Base-by-base conservation (phyloP, 345 rosid species). In the Dipteronia dyeriana region DNA sequence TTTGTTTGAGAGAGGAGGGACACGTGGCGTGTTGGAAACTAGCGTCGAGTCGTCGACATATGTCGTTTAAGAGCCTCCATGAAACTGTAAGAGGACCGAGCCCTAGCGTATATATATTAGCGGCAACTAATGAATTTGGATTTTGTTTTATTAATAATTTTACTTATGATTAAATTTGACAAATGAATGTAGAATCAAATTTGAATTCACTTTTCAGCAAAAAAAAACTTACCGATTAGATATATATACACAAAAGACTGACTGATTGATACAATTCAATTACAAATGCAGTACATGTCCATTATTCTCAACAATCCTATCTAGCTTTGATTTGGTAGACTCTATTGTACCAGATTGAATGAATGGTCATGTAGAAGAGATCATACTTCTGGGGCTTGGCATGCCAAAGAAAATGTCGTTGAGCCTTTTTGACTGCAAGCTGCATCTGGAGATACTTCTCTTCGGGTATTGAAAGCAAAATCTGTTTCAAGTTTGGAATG, bases 361-460 rank as follows among this genome's bases (percentile, higher is more conserved):
- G 98, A 67, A 93, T 94, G 54, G 93, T 90, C 99, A 95, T 93
- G 85, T 91, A 85, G 79, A 95, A 95, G 62, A 95, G 84, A 86
- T 95, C 99, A 14, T 93, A 91, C 84, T 86, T 95, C 80, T 88
- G 72, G 0, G 99, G 98, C 81, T 80, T 88, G 13, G 89, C 87
- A 80, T 95, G 98, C 98, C 99, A 95, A 5, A 93, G 90, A 77
- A 93, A 93, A 87, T 93, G 98, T 45, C 87, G 84, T 70, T 93
- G 98, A 65, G 82, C 93, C 82, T 87, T 93, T 82, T 84, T 87
- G 25, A 93, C 99, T 3, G 90, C 91, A 26, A 85, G 87, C 67
- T 93, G 99, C 94, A 95, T 80, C 73, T 84, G 84, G 0, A 79
- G 71, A 82, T 91, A 91, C 82, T 82, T 91, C 79, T 91, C 88